Evolutionary conservation across 495 filamentous ascomycete genomes (phyloP).

Genomic region (Sordaria brevicollis): DNA sequence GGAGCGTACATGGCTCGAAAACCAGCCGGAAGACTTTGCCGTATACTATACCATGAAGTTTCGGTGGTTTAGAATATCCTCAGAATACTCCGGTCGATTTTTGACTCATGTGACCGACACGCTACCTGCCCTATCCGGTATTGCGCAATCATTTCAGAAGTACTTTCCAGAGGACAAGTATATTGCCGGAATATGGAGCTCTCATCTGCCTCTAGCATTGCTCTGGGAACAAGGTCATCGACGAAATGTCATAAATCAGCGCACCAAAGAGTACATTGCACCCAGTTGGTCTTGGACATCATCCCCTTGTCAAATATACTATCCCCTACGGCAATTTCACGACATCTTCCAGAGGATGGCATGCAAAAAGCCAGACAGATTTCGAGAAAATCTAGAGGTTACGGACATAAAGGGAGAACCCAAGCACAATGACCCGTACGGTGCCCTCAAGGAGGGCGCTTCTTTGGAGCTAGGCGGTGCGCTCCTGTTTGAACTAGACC

Average conservation of each 20-base stretch:
- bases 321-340: not conserved
- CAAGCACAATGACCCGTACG: not conserved
- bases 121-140: not conserved
- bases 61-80: accelerated
- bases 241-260: too few species aligned
- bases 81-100: accelerated
- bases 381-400: not conserved
- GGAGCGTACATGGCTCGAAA: not conserved
- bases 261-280: not conserved
- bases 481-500: not conserved
- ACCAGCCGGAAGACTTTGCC: not conserved
- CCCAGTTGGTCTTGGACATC: not conserved
- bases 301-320: not conserved
- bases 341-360: accelerated
- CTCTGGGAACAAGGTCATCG: not conserved
- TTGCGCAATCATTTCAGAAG: not conserved
- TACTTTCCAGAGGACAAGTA: not conserved
- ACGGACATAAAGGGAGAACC: not conserved
- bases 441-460: not conserved
- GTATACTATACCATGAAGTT: accelerated
- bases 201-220: not conserved
- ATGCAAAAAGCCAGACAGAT: not conserved
- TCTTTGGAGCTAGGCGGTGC: not conserved
- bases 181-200: not conserved
- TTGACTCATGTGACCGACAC: not conserved